Evolutionary conservation across 108 stramenopile genomes (phyloP), one percentile per base, ranked within the genome.

Genomic region (Craspedostauros australis): DNA sequence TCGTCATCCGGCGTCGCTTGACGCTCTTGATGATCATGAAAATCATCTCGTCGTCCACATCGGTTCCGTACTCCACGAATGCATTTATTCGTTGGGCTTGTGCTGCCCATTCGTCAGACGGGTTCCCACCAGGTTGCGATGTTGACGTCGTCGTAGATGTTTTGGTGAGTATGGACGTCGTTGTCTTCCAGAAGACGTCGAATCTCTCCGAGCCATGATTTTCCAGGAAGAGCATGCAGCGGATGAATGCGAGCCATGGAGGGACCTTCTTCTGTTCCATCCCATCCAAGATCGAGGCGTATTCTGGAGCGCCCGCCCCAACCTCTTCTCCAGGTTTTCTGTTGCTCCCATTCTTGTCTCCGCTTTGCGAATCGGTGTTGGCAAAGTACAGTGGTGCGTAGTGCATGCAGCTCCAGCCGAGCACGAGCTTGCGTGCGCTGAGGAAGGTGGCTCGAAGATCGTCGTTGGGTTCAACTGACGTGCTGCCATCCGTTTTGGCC

Each of bases 31-130:
- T 20, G 40, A 87, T 41, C 30, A 80, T 68, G 61, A 70, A 64
- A 34, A 87, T 27, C 66, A 81, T 75, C 22, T 75, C 76, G 51
- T 83, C 76, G 50, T 82, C 78, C 12, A 87, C 58, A 50, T 76
- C 74, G n/a, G 51, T 45, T 5, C 81, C 76, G 60, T 62, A 67
- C 31, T 52, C 42, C 39, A 57, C 57, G 50, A 76, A 82, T 14
- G 70, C 31, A 1, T 65, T 34, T 6, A 83, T 59, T 18, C 69
- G 30, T 34, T 75, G 46, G 1, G 29, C 21, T 34, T 80, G 61
- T 5, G 65, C 63, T 2, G 49, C 50, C 62, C 59, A 57, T n/a
- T 56, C 50, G 0, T n/a, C n/a, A n/a, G n/a, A n/a, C n/a, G n/a
- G n/a, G n/a, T n/a, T n/a, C n/a, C n/a, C n/a, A n/a, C n/a, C n/a